phyloP scores from a whole-genome alignment of 2,329 filamentous ascomycete species.

The Tolypocladium inflatum region DNA sequence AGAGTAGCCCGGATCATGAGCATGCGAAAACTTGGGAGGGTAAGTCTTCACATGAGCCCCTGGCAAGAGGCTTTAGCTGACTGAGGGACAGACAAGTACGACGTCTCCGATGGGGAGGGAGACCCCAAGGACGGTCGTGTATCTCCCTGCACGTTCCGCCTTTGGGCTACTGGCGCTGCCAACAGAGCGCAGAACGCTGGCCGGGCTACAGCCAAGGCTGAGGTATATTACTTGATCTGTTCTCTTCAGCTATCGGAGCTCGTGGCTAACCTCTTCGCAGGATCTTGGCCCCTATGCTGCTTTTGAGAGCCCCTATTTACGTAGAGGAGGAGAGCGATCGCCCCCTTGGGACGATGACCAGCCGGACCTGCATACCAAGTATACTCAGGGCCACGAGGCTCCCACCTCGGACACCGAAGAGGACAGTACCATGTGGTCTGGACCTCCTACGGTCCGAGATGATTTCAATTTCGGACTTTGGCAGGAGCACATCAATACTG shows the following conservation, averaged over 20 bases:
- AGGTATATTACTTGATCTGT: not conserved
- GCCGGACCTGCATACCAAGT: not conserved
- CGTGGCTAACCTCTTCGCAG: not conserved
- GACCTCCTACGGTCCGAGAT: too few relatives aligned
- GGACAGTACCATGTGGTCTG: too few relatives aligned
- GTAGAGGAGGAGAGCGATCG: not conserved
- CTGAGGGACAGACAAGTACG: slow-evolving; percentile 7
- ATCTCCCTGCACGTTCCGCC: slow-evolving; percentile 30
- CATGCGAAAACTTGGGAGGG: not conserved
- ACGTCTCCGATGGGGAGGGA: slow-evolving; percentile 31
- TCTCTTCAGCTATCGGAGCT: too few relatives aligned
- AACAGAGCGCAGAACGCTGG: not conserved
- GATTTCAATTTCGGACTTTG: too few relatives aligned
- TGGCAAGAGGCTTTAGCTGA: not conserved
- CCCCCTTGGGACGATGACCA: not conserved
- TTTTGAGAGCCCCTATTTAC: too few relatives aligned
- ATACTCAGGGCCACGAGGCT: too few relatives aligned
- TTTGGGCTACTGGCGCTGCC: slow-evolving; percentile 22
- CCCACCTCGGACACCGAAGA: too few relatives aligned
- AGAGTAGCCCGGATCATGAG: not conserved
- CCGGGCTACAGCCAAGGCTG: not conserved
- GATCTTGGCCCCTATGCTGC: not conserved
- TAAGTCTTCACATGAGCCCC: not conserved
- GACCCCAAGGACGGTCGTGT: slow-evolving; percentile 24
- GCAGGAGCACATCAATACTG: too few relatives aligned